Evolutionary conservation across 768 basidiomycete species (phyloP), one percentile per base, ranked within the genome.

Genomic region (Russula brevipes): DNA sequence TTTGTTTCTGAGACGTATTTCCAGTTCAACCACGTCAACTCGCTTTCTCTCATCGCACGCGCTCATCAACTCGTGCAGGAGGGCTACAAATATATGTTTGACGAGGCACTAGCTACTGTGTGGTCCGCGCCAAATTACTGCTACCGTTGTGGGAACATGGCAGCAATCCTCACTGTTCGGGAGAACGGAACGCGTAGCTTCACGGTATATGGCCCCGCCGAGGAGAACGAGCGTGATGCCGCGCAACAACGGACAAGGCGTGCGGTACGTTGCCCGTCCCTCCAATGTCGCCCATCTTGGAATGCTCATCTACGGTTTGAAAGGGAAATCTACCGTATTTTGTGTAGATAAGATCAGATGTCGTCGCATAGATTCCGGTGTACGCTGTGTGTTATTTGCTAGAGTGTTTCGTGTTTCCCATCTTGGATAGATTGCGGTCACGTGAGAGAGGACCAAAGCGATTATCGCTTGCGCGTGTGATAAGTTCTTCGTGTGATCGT

Each of bases 21-120:
- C 2, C 68, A 94, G 86, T 98, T 98, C 81, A 95, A 93, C 68
- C 92, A 96, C 72, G 86, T 93, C 61, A 98, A 98, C 71, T 81
- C 85, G 38, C 83, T 98, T 19, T 80, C 78, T 10, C 83, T 98
- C 46, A 94, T 98, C 69, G 95, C 95, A 2, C 85, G 96, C 41
- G 96, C 96, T 1, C 96, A 98, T 73, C 96, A 98, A 71, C 86
- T 98, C 19, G 96, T 98, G 1, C 93, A 95, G 73, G 93, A 95
- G 74, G 93, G 94, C 1, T 94, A 84, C 77, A 98, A 98, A 76
- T 88, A 94, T 72, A 96, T 98, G 96, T 97, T 98, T 69, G 91
- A 97, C 71, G 84, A 88, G 65, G 81, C 87, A 66, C 89, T 96
- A 19, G 93, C 94, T 12, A 96, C 93, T 0, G 93, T 96, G 10